phyloP scores from a whole-genome alignment of 1,139 yeast genomes.

The Geotrichum citri-aurantii region DNA sequence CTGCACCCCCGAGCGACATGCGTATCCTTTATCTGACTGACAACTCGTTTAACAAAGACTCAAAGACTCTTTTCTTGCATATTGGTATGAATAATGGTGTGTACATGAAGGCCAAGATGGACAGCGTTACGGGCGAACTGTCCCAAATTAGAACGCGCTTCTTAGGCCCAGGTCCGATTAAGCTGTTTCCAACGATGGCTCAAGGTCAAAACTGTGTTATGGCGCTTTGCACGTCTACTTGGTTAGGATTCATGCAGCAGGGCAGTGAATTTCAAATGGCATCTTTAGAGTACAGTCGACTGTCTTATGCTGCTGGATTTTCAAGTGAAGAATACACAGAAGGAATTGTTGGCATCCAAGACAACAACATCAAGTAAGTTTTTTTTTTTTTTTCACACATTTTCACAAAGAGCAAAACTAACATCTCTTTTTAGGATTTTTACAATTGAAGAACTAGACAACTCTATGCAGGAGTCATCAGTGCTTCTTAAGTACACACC shows the following conservation, averaged over 20 bases:
- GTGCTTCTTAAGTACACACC: conserved; percentile 51
- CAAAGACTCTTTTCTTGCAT: conserved; percentile 44
- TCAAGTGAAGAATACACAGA: conserved; percentile 57
- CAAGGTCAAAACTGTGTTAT: conserved; percentile 33
- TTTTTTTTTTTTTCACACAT: neutral
- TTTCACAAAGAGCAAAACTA: neutral
- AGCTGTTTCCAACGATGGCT: conserved; percentile 39
- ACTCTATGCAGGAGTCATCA: conserved; percentile 34
- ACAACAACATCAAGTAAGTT: conserved; percentile 38
- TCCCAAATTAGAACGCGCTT: conserved; percentile 67
- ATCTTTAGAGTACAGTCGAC: conserved; percentile 33
- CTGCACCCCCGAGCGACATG: conserved; percentile 52
- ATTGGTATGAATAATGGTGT: conserved; percentile 82
- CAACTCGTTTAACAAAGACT: conserved; percentile 11
- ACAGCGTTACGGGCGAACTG: conserved; percentile 55
- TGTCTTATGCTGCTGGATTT: conserved; percentile 47
- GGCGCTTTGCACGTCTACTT: conserved; percentile 40
- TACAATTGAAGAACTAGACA: conserved; percentile 37
- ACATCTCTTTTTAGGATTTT: conserved; percentile 41
- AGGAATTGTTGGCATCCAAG: conserved; percentile 59
- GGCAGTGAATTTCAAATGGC: conserved; percentile 29
- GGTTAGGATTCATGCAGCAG: conserved; percentile 37
- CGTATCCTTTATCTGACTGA: conserved; percentile 41
- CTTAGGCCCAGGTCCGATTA: conserved; percentile 62
- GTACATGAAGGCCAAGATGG: conserved; percentile 59